A percentile compares a stretch with the other conserved stretches of the same genome.
Evolutionary conservation across 2,329 filamentous ascomycete genomes (phyloP).

Genomic region (Hypoxylon sp.): DNA sequence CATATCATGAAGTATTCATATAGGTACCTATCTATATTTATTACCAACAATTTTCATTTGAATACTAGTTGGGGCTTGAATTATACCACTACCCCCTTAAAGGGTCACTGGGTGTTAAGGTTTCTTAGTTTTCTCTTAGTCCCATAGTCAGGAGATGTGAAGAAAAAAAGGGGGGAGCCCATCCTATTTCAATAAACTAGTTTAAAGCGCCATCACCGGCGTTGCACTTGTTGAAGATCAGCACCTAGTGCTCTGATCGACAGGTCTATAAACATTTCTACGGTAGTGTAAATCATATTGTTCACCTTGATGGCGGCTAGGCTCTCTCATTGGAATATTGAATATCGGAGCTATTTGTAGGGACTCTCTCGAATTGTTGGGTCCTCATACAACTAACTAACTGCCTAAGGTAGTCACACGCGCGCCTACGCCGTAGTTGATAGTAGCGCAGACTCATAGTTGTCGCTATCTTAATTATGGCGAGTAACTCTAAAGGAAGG

Average conservation of each 20-base stretch:
- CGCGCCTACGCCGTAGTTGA: not conserved
- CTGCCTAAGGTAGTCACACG: not conserved
- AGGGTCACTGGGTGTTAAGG: not conserved
- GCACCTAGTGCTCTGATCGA: constrained; percentile 22
- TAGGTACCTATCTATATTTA: not conserved
- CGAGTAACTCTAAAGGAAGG: not conserved
- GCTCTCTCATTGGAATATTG: not conserved
- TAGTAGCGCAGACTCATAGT: not conserved
- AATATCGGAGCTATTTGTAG: not conserved
- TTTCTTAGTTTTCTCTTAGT: constrained; percentile 4
- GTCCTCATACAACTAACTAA: not conserved
- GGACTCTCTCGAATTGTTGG: not conserved
- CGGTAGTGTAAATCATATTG: constrained; percentile 4
- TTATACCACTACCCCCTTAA: not conserved
- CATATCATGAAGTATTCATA: constrained; percentile 3
- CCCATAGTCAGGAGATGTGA: constrained; percentile 9
- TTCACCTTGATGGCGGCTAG: not conserved
- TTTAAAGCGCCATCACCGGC: constrained; percentile 11
- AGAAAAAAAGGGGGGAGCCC: not conserved
- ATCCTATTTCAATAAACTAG: constrained; percentile 1
- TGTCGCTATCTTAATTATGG: not conserved
- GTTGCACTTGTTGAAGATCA: constrained; percentile 19
- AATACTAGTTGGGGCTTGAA: not conserved
- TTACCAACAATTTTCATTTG: not conserved
- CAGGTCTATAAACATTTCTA: constrained; percentile 4